These are phyloP conservation scores for Aureobasidium namibiae DNA, from an alignment of 2,329 filamentous ascomycete species.

Conservation along the genomic window DNA sequence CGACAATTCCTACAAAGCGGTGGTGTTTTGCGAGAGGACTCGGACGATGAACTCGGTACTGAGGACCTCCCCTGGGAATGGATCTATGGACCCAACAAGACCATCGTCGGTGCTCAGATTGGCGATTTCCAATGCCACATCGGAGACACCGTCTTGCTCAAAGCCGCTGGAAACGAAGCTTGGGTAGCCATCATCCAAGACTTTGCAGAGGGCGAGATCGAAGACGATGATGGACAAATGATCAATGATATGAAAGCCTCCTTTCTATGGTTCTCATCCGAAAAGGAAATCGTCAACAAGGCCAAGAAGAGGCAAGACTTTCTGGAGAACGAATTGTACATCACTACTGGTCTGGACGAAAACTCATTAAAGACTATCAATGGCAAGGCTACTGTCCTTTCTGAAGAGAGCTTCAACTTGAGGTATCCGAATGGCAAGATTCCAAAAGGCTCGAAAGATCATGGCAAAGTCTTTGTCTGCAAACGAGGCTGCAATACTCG, in stretches of 20 bases:
- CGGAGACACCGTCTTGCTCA: constrained; percentile 78
- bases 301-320: constrained; percentile 75
- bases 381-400: constrained; percentile 76
- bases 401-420: constrained; percentile 56
- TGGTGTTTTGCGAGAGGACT: constrained; percentile 66
- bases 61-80: constrained; percentile 45
- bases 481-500: constrained; percentile 81
- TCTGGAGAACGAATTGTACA: constrained; percentile 77
- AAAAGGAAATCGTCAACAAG: constrained; percentile 79
- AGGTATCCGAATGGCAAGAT: constrained; percentile 68
- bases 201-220: constrained; percentile 61
- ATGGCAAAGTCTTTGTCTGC: constrained; percentile 83
- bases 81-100: constrained; percentile 44
- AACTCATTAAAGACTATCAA: constrained; percentile 87
- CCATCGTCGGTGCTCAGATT: constrained; percentile 73
- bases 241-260: constrained; percentile 60
- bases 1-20: constrained; percentile 47
- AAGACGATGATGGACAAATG: constrained; percentile 50
- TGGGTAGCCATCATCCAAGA: constrained; percentile 88
- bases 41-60: constrained; percentile 69
- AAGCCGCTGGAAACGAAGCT: constrained; percentile 80
- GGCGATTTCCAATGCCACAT: constrained; percentile 71
- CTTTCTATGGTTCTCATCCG: constrained; percentile 94
- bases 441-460: constrained; percentile 62
- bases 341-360: constrained; percentile 77